phyloP scores from a whole-genome alignment of 306 rosid genomes.

The Dicorynia guianensis region DNA sequence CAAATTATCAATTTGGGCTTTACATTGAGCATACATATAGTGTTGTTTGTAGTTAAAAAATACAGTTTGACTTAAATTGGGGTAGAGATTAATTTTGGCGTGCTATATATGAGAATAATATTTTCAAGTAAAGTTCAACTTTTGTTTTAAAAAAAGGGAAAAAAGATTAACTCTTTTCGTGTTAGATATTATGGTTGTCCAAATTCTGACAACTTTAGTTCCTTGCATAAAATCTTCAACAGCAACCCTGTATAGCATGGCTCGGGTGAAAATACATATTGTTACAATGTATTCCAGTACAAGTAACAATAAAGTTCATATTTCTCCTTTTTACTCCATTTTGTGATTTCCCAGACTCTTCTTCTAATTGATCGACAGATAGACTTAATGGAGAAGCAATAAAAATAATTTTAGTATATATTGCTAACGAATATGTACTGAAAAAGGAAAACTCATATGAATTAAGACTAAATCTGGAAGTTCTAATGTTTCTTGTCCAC shows the following conservation, averaged over 20 bases:
- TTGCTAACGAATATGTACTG: conserved; percentile 23
- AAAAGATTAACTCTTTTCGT: not conserved
- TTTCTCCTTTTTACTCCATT: conserved; percentile 35
- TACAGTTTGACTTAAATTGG: conserved; percentile 1
- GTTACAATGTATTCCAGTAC: conserved; percentile 5
- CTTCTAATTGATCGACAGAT: conserved; percentile 32
- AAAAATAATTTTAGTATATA: conserved; percentile 27
- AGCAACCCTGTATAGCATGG: not conserved
- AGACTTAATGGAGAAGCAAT: conserved; percentile 40
- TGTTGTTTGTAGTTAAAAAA: not conserved
- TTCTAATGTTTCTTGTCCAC: conserved; percentile 16
- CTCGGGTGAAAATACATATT: not conserved
- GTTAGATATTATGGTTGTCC: conserved; percentile 7
- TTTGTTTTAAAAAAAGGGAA: not conserved
- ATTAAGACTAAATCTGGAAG: conserved; percentile 37
- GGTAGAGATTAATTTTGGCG: not conserved
- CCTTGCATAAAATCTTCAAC: conserved; percentile 3
- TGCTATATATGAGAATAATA: not conserved
- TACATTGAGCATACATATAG: not conserved
- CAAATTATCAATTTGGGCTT: conserved; percentile 17
- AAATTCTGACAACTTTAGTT: not conserved
- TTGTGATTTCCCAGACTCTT: conserved; percentile 25
- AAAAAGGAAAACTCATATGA: not conserved
- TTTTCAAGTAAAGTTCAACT: not conserved
- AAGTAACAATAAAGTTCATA: conserved; percentile 32